Evolutionary conservation across 106 monocot genomes (phyloP).

Genomic region (Xerophyta viscosa): DNA sequence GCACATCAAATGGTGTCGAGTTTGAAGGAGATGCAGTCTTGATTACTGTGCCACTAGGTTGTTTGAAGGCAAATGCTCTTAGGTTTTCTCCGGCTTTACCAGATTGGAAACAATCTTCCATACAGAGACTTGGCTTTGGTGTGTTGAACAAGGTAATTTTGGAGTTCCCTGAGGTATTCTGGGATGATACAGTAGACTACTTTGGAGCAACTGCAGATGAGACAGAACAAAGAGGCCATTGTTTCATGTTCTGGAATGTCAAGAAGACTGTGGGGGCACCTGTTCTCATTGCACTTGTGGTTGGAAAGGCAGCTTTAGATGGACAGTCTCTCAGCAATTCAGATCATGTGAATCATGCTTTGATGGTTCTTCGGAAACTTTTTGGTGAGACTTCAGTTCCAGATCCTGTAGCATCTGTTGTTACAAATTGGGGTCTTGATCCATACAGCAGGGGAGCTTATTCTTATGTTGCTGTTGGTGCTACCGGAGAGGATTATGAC

Average conservation of each 20-base stretch:
- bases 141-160: slow-evolving; percentile 87
- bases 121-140: slow-evolving; percentile 94
- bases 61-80: slow-evolving; percentile 73
- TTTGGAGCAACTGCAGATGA: slow-evolving; percentile 97
- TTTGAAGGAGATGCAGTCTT: slow-evolving; percentile 83
- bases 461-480: slow-evolving; percentile 91
- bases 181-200: slow-evolving; percentile 95
- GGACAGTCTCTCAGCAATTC: slow-evolving; percentile 41
- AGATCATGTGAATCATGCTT: slow-evolving; percentile 81
- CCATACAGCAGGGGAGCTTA: slow-evolving; percentile 91
- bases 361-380: slow-evolving; percentile 69
- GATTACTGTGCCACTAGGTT: slow-evolving; percentile 93
- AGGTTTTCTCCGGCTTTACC: slow-evolving; percentile 80
- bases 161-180: slow-evolving; percentile 87
- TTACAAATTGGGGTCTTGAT: slow-evolving; percentile 94
- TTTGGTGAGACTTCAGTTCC: slow-evolving; percentile 84
- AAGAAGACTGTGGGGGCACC: slow-evolving; percentile 92
- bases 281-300: slow-evolving; percentile 95
- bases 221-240: slow-evolving; percentile 57
- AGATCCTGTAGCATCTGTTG: slow-evolving; percentile 83
- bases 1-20: slow-evolving; percentile 50
- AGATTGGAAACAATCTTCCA: slow-evolving; percentile 78
- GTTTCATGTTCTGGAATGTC: slow-evolving; percentile 99
- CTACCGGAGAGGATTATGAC: slow-evolving; percentile 94
- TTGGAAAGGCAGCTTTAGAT: slow-evolving; percentile 84